Conservation (phyloP, 2,329 filamentous ascomycete genomes). For the Neodidymelliopsis sp. region DNA sequence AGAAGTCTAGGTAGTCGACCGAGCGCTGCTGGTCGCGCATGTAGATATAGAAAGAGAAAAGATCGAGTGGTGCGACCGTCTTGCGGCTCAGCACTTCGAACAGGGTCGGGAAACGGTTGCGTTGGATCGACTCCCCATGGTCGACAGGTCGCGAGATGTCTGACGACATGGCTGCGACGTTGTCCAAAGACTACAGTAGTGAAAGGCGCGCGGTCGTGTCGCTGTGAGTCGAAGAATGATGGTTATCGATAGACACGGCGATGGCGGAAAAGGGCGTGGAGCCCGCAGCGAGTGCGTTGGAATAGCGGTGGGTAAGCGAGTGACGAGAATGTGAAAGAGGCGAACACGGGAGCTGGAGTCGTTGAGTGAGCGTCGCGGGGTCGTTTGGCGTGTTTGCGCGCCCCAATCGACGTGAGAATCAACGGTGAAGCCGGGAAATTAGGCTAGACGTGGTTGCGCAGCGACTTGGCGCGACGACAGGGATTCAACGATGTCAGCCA, state of each 20-base stretch:
- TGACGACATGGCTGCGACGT: slow-evolving; percentile 34
- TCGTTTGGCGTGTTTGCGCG: slow-evolving; percentile 28
- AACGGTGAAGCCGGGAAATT: slow-evolving; percentile 32
- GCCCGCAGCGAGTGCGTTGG: slow-evolving; percentile 24
- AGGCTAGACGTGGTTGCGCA: slow-evolving; percentile 23
- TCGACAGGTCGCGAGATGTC: slow-evolving; percentile 24
- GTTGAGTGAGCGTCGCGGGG: slow-evolving; percentile 15
- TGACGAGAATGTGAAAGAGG: slow-evolving; percentile 15
- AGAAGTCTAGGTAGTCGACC: slow-evolving; percentile 98
- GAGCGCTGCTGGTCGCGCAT: slow-evolving; percentile 99
- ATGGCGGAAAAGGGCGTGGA: slow-evolving; percentile 25
- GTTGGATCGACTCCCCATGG: slow-evolving; percentile 45
- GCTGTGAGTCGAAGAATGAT: slow-evolving; percentile 23
- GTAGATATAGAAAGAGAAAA: slow-evolving; percentile 99
- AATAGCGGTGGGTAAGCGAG: slow-evolving; percentile 27
- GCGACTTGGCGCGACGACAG: slow-evolving; percentile 42
- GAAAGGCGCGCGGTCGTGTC: slow-evolving; percentile 29
- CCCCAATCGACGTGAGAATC: slow-evolving; percentile 43
- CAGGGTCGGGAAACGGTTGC: slow-evolving; percentile 89
- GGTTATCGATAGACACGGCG: slow-evolving; percentile 31
- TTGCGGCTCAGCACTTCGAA: slow-evolving; percentile 95
- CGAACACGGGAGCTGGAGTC: slow-evolving; percentile 11
- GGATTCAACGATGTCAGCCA: slow-evolving; percentile 20
- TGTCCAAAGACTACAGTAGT: slow-evolving; percentile 5
- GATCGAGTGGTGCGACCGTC: slow-evolving; percentile 92